phyloP scores from a whole-genome alignment of 2,329 filamentous ascomycete species.

The Colletotrichum truncatum region DNA sequence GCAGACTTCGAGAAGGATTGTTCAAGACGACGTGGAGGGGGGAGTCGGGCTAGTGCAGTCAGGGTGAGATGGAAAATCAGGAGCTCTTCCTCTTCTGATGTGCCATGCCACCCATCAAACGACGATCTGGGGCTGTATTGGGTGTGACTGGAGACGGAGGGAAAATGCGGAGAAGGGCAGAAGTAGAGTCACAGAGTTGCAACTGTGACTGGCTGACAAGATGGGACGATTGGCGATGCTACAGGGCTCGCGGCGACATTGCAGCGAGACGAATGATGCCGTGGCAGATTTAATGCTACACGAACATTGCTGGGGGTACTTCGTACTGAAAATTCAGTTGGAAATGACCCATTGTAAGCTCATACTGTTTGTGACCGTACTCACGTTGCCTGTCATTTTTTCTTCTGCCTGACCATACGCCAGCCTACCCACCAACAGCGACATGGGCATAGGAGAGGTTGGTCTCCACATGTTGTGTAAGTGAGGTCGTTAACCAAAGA shows the following conservation, averaged over 20 bases:
- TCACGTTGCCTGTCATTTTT: no score
- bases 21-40: not conserved
- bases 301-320: not conserved
- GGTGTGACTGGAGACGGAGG: not conserved
- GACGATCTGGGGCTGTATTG: not conserved
- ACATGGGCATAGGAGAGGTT: no score
- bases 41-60: not conserved
- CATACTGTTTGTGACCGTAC: not conserved
- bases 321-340: not conserved
- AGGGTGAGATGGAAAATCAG: not conserved
- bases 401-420: no score
- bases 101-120: slow-evolving; percentile 1
- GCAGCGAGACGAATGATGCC: slow-evolving; percentile 4
- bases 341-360: slow-evolving; percentile 7
- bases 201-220: slow-evolving; percentile 2
- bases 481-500: no score
- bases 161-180: slow-evolving; percentile 10
- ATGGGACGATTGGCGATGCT: slow-evolving; percentile 16
- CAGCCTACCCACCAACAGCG: no score
- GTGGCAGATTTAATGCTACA: not conserved
- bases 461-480: no score
- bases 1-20: not conserved
- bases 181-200: not conserved
- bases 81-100: not conserved
- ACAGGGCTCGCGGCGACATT: not conserved